These are phyloP conservation scores for Yamadazyma scolyti DNA, from an alignment of 805 yeast genomes.

Conservation along the genomic window DNA sequence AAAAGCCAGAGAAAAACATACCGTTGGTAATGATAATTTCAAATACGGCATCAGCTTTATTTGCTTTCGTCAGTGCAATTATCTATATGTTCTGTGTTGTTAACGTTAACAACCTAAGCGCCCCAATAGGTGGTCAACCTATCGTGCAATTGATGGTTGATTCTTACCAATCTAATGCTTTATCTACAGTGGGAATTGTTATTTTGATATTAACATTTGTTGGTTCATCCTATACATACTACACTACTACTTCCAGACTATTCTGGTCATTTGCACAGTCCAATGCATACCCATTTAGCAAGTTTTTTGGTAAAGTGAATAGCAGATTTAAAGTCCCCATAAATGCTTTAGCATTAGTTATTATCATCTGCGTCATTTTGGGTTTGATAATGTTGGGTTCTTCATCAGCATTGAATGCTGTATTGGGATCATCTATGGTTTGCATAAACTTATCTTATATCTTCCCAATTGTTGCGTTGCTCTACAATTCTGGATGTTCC, in stretches of 20 bases:
- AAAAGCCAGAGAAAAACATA: slow-evolving; percentile 23
- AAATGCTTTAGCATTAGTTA: slow-evolving; percentile 17
- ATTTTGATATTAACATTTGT: slow-evolving; percentile 14
- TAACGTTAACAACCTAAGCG: slow-evolving; percentile 11
- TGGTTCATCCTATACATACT: slow-evolving; percentile 15
- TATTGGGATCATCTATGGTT: slow-evolving; percentile 25
- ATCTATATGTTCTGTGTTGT: slow-evolving; percentile 22
- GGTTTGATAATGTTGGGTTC: slow-evolving; percentile 25
- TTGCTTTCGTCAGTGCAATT: slow-evolving; percentile 29
- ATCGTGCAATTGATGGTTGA: slow-evolving; percentile 20
- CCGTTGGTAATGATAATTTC: slow-evolving; percentile 31
- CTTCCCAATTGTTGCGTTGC: slow-evolving; percentile 23
- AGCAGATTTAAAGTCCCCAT: slow-evolving; percentile 21
- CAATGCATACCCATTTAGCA: slow-evolving; percentile 29
- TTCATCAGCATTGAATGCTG: slow-evolving; percentile 27
- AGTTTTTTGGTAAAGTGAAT: slow-evolving; percentile 20
- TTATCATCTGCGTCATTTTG: slow-evolving; percentile 18
- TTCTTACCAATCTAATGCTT: slow-evolving; percentile 19
- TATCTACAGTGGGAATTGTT: slow-evolving; percentile 21
- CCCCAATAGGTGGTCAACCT: slow-evolving; percentile 20
- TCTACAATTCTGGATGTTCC: slow-evolving; percentile 10
- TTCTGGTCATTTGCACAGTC: slow-evolving; percentile 32
- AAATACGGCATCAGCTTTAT: slow-evolving; percentile 19
- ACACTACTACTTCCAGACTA: slow-evolving; percentile 29
- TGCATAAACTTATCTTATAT: slow-evolving; percentile 27